Evolutionary conservation across 371 early-diverging fungal genomes (phyloP), one percentile per base, ranked within the genome.

Genomic region (Lichtheimia ornata): DNA sequence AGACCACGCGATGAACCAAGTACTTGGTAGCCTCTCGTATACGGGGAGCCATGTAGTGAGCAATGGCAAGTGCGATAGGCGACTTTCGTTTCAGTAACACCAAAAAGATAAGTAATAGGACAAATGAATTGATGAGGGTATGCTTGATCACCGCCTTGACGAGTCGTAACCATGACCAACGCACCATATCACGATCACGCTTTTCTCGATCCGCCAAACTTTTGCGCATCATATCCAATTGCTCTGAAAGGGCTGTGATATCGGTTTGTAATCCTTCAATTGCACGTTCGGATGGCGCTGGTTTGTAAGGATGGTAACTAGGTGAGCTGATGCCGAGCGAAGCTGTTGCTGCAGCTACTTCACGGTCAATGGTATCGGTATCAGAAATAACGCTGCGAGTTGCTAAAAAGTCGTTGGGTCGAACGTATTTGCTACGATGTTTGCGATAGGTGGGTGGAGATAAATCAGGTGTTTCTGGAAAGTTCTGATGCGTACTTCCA

Each of bases 261-360:
- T 83, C 77, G 0, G 84, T 81, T 30, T 83, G 84, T 17, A 83
- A 53, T 22, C 56, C 69, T 54, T 83, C 84, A 5, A 83, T 44
- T 5, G 80, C 81, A 24, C 70, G 50, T 56, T 76, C 76, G 5
- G 71, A 62, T 44, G 12, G 62, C 27, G 12, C 45, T 44, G 60
- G 30, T 41, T 59, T 5, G 28, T 72, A 72, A 11, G 73, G 70
- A 20, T 64, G 65, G 43, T 70, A 63, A 12, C 18, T 55, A 1
- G 75, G 75, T 52, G 70, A 65, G 5, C 52, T 25, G 7, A 70
- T 15, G 12, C 45, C 50, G 13, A 76, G 24, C 2, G 62, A 61
- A 11, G 74, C 56, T 11, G 74, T 75, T 17, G 67, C 59, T 6
- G 70, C 72, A 9, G 80, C 80, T 44, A 76, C 80, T 63, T 79